Conservation (phyloP, 805 yeast species). For the Candida railenensis region DNA sequence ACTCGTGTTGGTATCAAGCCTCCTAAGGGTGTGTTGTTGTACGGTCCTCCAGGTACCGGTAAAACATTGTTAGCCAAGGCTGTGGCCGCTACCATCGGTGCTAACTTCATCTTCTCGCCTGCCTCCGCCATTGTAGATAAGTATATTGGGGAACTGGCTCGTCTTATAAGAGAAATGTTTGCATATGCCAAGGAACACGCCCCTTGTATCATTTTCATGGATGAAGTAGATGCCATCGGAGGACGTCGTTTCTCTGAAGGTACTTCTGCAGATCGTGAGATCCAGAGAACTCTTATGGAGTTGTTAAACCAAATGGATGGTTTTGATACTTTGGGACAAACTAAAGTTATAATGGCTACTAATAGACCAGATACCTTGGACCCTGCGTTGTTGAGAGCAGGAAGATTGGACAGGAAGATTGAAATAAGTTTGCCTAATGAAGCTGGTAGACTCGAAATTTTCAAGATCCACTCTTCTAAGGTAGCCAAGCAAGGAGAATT, state of each 20-base stretch:
- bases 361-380: conserved; percentile 97
- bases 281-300: conserved; percentile 97
- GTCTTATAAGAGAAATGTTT: conserved; percentile 96
- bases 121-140: conserved; percentile 98
- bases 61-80: conserved; percentile 95
- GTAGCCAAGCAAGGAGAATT: conserved; percentile 92
- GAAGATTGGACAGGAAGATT: conserved; percentile 93
- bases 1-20: conserved; percentile 96
- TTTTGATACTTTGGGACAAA: conserved; percentile 92
- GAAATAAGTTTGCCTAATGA: conserved; percentile 96
- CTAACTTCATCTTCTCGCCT: conserved; percentile 96
- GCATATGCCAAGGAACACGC: conserved; percentile 97
- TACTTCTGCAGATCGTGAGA: conserved; percentile 97
- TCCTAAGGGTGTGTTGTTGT: conserved; percentile 95
- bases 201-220: conserved; percentile 98
- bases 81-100: conserved; percentile 98
- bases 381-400: conserved; percentile 96
- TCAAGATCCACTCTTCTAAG: conserved; percentile 85
- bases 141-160: conserved; percentile 96
- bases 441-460: conserved; percentile 89
- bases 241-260: conserved; percentile 98
- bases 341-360: conserved; percentile 99
- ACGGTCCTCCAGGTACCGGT: conserved; percentile 99
- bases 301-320: conserved; percentile 98
- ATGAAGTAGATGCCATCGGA: conserved; percentile 98